Evolutionary conservation across 2,329 filamentous ascomycete genomes (phyloP).

Genomic region (Botrytis elliptica): DNA sequence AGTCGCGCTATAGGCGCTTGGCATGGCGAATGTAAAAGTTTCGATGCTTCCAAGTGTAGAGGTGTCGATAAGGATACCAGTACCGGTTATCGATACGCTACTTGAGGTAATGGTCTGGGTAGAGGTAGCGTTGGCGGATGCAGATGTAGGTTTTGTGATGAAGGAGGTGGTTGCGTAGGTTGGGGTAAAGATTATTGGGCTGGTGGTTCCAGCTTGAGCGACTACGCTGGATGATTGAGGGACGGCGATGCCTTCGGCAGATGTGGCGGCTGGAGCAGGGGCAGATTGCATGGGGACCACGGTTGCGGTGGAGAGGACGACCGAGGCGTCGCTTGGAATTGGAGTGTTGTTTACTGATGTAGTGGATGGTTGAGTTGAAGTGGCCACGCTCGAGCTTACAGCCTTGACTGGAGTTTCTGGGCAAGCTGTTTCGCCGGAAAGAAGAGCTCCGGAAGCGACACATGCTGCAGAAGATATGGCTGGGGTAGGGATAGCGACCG

Average conservation of each 20-base stretch:
- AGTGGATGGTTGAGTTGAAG: background rate
- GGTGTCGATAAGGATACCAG: constrained; percentile 11
- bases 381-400: background rate
- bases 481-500: background rate
- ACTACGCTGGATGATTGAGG: background rate
- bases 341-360: background rate
- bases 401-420: background rate
- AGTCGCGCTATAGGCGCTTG: constrained; percentile 5
- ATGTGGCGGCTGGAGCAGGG: background rate
- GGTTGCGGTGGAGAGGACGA: constrained; percentile 2
- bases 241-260: background rate
- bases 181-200: background rate
- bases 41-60: background rate
- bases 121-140: background rate
- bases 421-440: background rate
- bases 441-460: background rate
- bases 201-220: background rate
- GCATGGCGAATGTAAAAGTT: constrained; percentile 18
- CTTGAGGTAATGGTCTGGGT: background rate
- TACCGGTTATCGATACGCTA: background rate
- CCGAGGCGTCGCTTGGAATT: background rate
- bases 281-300: background rate
- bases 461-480: background rate
- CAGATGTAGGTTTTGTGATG: constrained; percentile 6
- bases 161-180: constrained; percentile 6